Base-by-base conservation (phyloP, 2,329 filamentous ascomycete genomes). In the Ophiostoma quercus region DNA sequence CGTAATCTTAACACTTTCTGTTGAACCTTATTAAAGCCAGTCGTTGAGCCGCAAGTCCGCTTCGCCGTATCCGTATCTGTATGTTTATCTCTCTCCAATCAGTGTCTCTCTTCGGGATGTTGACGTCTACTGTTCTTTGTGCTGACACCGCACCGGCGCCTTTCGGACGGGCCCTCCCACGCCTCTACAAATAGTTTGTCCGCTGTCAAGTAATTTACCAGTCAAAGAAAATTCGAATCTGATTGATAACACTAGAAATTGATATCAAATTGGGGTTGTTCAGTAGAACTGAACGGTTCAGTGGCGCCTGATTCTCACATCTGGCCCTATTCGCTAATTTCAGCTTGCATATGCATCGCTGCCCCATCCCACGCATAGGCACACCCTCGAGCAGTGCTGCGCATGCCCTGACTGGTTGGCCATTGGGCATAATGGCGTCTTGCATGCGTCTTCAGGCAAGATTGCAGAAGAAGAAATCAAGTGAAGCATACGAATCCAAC, bases 331-430 rank as follows among this genome's bases (percentile, higher is more conserved):
- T 57, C 51, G 51, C 51, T 14, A 29, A 19, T 62, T 8, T 32
- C 25, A 14, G 34, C 69, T 29, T 71, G 70, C 70, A 69, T 71
- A 71, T 71, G 70, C 70, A 71, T 71, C 51, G 67, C 62, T 71
- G 70, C 70, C 70, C 63, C 69, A 71, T 70, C 32, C 39, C 67
- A 32, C 62, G 62, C 32, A 34, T 68, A 3, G 14, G 41, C 34
- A 43, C 47, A 66, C 51, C n/a, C 51, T 57, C 22, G 25, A 22
- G 51, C 11, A 22, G n/a, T 57, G n/a, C 16, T 29, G 9, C 11
- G 8, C 22, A 57, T 57, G 6, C n/a, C n/a, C 51, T 57, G 32
- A 51, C 32, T 41, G 43, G n/a, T 22, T 16, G 6, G 32, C n/a
- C 19, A 41, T 43, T 66, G 54, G n/a, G 22, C 62, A 39, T 22